phyloP scores from a whole-genome alignment of 257 asterid species.

The Fraxinus quadrangulata region DNA sequence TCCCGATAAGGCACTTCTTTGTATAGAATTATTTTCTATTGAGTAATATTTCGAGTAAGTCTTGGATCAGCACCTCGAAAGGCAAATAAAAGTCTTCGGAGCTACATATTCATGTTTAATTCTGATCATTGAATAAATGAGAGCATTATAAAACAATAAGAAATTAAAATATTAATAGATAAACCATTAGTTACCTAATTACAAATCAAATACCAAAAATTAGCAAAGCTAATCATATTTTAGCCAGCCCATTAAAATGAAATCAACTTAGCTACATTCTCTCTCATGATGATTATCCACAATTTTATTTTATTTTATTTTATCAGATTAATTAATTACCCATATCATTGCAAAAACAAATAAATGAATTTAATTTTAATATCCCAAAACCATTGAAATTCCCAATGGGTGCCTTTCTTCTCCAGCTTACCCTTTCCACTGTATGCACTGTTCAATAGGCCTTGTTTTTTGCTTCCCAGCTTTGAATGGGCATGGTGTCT shows the following conservation, averaged over 20 bases:
- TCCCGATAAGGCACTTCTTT: too few species aligned
- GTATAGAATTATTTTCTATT: too few species aligned
- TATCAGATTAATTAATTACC: not conserved
- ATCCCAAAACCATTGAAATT: constrained; percentile 10
- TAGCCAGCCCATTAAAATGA: not conserved
- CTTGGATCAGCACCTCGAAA: too few species aligned
- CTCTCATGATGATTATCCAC: constrained; percentile 25
- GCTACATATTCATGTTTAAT: too few species aligned
- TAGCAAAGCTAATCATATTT: not conserved
- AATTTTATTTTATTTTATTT: constrained; percentile 2
- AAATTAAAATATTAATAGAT: not conserved
- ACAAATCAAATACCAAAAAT: constrained; percentile 29
- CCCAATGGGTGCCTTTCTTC: constrained; percentile 31
- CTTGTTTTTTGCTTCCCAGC: constrained; percentile 84
- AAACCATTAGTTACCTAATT: constrained; percentile 24
- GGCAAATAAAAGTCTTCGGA: too few species aligned
- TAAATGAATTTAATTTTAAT: constrained; percentile 22
- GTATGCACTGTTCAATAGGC: constrained; percentile 75
- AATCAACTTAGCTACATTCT: constrained; percentile 15
- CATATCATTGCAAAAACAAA: constrained; percentile 30
- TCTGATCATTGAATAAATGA: too few species aligned
- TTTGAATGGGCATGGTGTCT: constrained; percentile 82
- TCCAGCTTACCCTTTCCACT: constrained; percentile 64
- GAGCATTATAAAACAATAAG: too few species aligned
- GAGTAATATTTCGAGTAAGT: too few species aligned